Conservation (phyloP, 805 yeast genomes). For the Zygoascus bituminiphila region DNA sequence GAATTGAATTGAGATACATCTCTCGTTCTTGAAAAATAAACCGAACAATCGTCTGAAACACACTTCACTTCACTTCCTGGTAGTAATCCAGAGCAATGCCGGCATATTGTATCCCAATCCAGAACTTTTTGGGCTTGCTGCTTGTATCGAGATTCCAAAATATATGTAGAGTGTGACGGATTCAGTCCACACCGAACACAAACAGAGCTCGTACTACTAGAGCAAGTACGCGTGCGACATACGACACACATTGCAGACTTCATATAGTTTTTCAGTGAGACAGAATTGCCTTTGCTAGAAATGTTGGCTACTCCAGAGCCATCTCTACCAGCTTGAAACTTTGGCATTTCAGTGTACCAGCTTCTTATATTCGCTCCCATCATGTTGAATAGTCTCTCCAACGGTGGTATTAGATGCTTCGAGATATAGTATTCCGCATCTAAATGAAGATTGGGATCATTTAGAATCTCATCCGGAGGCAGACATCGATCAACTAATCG, state of each 20-base stretch:
- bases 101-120: slow-evolving; percentile 23
- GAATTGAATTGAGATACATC: slow-evolving; percentile 16
- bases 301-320: background rate
- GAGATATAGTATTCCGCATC: slow-evolving; percentile 83
- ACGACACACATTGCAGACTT: slow-evolving; percentile 15
- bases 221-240: slow-evolving; percentile 10
- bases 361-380: slow-evolving; percentile 69
- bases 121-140: slow-evolving; percentile 11
- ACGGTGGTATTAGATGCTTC: slow-evolving; percentile 80
- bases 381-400: slow-evolving; percentile 73
- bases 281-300: background rate
- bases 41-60: slow-evolving; percentile 55
- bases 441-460: slow-evolving; percentile 34
- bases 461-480: slow-evolving; percentile 67
- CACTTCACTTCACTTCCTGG: slow-evolving; percentile 37
- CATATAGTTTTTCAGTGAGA: slow-evolving; percentile 13
- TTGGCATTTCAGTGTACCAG: slow-evolving; percentile 73
- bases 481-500: slow-evolving; percentile 69
- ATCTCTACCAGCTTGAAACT: slow-evolving; percentile 13
- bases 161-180: slow-evolving; percentile 12
- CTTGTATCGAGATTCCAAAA: slow-evolving; percentile 13
- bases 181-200: slow-evolving; percentile 13
- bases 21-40: slow-evolving; percentile 48
- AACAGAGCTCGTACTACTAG: background rate
- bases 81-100: slow-evolving; percentile 25